A percentile compares a stretch with the other conserved stretches of the same genome.
These are phyloP conservation scores for Musa troglodytarum DNA, from an alignment of 176 grass and related monocot species.

Conservation along the genomic window DNA sequence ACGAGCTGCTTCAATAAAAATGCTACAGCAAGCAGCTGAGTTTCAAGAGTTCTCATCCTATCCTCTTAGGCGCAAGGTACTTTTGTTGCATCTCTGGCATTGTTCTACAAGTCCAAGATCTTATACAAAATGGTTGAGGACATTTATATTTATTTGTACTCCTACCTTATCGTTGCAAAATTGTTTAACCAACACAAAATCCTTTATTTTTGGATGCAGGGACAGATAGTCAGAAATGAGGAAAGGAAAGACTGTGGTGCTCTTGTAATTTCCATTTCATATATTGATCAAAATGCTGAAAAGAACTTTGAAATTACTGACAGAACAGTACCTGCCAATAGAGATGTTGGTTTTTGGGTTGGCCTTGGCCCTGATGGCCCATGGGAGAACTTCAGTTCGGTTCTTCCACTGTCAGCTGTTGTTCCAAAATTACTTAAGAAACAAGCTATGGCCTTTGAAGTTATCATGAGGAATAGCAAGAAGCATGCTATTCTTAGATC, in stretches of 20 bases:
- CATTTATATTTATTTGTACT: background rate
- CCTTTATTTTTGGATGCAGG: conserved; percentile 35
- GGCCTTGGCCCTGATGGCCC: conserved; percentile 78
- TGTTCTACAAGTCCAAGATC: background rate
- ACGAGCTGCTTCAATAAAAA: conserved; percentile 82
- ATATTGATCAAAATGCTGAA: conserved; percentile 69
- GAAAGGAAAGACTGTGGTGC: conserved; percentile 44
- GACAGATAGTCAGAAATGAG: conserved; percentile 23
- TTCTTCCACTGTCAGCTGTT: conserved; percentile 51
- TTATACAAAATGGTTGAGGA: background rate
- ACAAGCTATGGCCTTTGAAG: conserved; percentile 75
- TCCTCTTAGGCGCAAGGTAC: conserved; percentile 74
- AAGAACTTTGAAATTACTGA: conserved; percentile 46
- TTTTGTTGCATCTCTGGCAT: conserved; percentile 8
- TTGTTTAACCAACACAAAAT: conserved; percentile 5
- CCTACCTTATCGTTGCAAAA: background rate
- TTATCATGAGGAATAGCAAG: conserved; percentile 72
- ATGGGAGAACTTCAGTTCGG: conserved; percentile 76
- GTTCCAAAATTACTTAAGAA: conserved; percentile 75
- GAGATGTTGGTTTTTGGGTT: conserved; percentile 69
- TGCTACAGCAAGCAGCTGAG: conserved; percentile 57
- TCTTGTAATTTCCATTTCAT: conserved; percentile 75
- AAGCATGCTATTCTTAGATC: conserved; percentile 75
- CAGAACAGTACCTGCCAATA: conserved; percentile 33
- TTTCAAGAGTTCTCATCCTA: conserved; percentile 41